Evolutionary conservation across 116 monocot species (phyloP), one percentile per base, ranked within the genome.

Genomic region (Dioscorea cayenensis): DNA sequence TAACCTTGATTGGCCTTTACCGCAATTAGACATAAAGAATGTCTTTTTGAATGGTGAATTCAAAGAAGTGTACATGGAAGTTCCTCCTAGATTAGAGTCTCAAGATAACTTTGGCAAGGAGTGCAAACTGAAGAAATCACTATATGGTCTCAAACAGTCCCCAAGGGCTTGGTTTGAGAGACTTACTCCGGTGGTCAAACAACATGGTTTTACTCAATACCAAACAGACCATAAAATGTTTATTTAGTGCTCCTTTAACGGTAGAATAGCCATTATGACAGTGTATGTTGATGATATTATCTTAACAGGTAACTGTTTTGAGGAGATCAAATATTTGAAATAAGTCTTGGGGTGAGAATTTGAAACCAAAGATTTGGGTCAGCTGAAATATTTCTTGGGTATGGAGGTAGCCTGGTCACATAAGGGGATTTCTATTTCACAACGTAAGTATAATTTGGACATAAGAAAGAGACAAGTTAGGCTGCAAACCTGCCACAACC

Each of bases 11-110:
- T 69, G 51, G 69, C 69, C 69, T 13, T 25, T 69, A 14, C 32
- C 2, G 32, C 32, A 32, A 32, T 32, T 32, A 32, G 69, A 69
- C 51, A 48, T 69, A 19, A 69, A 69, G 49, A 69, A 69, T 69
- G 22, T 22, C 21, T 69, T 51, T 16, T 16, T 51, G 9, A 48
- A 69, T 51, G 69, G 69, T 10, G 69, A 69, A 22, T 22, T 69
- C 27, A 11, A 69, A 49, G 69, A 69, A 51, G 69, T 69, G 4
- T 50, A 69, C 14, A 50, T 69, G 69, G 22, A 69, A 19, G 19
- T 48, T 11, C 69, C 69, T 51, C 49, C 49, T 49, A 22, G 69
- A 25, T 49, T 69, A 51, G 51, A 69, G 49, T 51, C 49, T 22
- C 20, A 48, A 50, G 18, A 69, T 1, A 21, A 32, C 32, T 51